Evolutionary conservation across 2,329 filamentous ascomycete genomes (phyloP).

Genomic region (Claviceps sorghi): DNA sequence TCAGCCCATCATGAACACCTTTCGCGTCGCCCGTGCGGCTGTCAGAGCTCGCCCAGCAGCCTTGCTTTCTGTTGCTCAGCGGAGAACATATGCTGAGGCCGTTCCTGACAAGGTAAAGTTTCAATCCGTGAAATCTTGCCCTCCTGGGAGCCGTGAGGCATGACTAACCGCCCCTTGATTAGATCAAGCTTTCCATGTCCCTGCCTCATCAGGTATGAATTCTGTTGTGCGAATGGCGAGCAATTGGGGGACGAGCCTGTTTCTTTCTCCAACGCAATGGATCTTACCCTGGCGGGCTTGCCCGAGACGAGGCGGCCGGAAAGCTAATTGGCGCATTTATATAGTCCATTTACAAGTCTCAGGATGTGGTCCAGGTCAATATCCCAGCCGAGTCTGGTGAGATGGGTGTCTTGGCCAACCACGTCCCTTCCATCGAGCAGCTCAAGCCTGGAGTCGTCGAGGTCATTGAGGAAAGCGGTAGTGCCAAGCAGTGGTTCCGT

Average conservation of each 20-base stretch:
- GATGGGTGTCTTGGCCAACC: conserved; percentile 98
- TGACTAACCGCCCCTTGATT: conserved; percentile 13
- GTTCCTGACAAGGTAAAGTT: conserved; percentile 61
- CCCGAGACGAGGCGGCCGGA: conserved; percentile 10
- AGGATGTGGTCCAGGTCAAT: conserved; percentile 86
- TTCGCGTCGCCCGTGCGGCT: conserved; percentile 83
- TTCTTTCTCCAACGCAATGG: conserved; percentile 14
- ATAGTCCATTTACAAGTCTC: conserved; percentile 55
- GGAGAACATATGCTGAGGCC: conserved; percentile 82
- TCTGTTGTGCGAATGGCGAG: conserved; percentile 7
- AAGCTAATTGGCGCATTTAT: conserved; percentile 35
- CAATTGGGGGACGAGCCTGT: conserved; percentile 6
- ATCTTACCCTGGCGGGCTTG: conserved; percentile 2
- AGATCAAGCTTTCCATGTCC: conserved; percentile 95
- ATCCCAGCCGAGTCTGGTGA: conserved; percentile 94
- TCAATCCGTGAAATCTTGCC: conserved; percentile 10
- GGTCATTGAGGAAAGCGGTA: conserved; percentile 82
- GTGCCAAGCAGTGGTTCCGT: conserved; percentile 96
- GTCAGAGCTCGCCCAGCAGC: conserved; percentile 68
- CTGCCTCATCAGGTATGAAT: conserved; percentile 91
- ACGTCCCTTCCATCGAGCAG: conserved; percentile 98
- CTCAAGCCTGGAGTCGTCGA: conserved; percentile 92
- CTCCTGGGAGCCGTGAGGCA: conserved; percentile 5
- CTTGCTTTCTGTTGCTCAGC: conserved; percentile 62
- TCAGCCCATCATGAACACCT: conserved; percentile 69